Evolutionary conservation across 202 grass and related monocot genomes (phyloP).

Genomic region (Hordeum pubiflorum): DNA sequence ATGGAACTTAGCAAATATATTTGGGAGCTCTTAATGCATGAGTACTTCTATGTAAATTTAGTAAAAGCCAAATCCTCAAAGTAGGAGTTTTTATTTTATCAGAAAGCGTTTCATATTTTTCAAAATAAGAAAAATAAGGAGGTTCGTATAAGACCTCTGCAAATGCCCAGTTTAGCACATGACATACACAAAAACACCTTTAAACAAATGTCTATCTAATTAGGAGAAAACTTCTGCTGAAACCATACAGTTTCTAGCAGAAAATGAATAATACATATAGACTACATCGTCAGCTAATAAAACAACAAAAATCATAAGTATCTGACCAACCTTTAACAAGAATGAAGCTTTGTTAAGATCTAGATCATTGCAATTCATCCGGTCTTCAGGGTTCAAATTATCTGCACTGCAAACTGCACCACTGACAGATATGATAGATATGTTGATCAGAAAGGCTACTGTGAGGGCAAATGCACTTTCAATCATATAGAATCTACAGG

Average conservation of each 20-base stretch:
- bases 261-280: neutral
- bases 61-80: neutral
- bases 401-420: slow-evolving; percentile 71
- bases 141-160: neutral
- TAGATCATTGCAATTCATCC: slow-evolving; percentile 65
- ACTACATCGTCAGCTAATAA: neutral
- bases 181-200: neutral
- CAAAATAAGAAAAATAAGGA: neutral
- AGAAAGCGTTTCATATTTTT: neutral
- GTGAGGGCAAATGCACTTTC: slow-evolving; percentile 96
- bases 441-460: slow-evolving; percentile 92
- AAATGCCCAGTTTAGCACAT: neutral
- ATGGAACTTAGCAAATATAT: neutral
- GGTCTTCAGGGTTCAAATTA: slow-evolving; percentile 65
- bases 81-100: neutral
- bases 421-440: slow-evolving; percentile 94
- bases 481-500: slow-evolving; percentile 84
- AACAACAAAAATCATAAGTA: neutral
- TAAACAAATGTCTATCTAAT: neutral
- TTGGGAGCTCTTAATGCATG: neutral
- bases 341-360: slow-evolving; percentile 99
- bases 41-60: neutral
- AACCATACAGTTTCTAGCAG: neutral
- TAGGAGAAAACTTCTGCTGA: neutral
- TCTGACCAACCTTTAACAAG: slow-evolving; percentile 66